Conservation (phyloP, 805 yeast genomes). For the Metschnikowia gelsemii region DNA sequence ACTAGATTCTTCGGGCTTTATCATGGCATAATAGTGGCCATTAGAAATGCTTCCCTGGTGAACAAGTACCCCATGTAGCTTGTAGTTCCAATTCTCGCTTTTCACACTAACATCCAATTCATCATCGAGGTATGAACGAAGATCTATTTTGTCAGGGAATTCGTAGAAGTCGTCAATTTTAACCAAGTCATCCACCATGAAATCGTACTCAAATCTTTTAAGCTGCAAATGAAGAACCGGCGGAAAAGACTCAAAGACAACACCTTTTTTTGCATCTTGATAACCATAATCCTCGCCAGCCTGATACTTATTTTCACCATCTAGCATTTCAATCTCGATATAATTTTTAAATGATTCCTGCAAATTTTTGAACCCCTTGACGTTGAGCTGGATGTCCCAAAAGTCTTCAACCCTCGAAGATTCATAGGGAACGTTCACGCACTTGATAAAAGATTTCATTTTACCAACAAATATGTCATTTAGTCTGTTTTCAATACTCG, state of each 20-base stretch:
- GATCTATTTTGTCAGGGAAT: conserved; percentile 79
- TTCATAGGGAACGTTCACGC: conserved; percentile 91
- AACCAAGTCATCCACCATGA: conserved; percentile 79
- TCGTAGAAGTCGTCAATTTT: conserved; percentile 92
- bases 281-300: conserved; percentile 82
- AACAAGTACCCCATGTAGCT: conserved; percentile 88
- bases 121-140: conserved; percentile 73
- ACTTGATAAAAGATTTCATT: conserved; percentile 92
- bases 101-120: conserved; percentile 40
- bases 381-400: conserved; percentile 97
- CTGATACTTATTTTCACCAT: conserved; percentile 93
- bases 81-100: conserved; percentile 70
- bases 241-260: conserved; percentile 85
- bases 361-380: conserved; percentile 72
- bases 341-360: conserved; percentile 80
- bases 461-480: conserved; percentile 90
- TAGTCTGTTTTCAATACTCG: conserved; percentile 56
- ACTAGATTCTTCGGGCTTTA: conserved; percentile 63
- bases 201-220: conserved; percentile 93
- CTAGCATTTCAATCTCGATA: conserved; percentile 81
- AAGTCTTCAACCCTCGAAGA: conserved; percentile 89
- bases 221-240: conserved; percentile 90
- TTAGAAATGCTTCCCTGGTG: conserved; percentile 95
- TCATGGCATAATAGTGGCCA: conserved; percentile 95
- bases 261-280: conserved; percentile 97